Base-by-base conservation (phyloP, 192 early-diverging fungal species). In the Geosiphon pyriformis region DNA sequence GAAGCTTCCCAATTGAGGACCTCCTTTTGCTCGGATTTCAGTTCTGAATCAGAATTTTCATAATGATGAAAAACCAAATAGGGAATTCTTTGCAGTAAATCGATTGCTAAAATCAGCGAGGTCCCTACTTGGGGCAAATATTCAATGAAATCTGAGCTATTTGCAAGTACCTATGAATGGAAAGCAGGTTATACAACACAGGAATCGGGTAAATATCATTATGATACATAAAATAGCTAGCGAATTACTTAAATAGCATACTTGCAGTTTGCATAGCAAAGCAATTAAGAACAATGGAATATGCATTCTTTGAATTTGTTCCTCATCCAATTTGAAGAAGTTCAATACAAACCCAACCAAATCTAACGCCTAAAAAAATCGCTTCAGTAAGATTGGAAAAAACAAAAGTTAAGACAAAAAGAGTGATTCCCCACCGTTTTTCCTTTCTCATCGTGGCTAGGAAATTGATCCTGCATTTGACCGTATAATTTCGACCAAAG, bases 271-370 rank as follows among this genome's bases (percentile, higher is more conserved):
- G 32, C 72, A 69, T 12, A 90, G 65, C 11, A 89, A 58, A 4
- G 79, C 76, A 29, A 84, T 77, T 55, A 92, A 58, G 23, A 91
- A 82, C 70, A 93, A 78, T 0, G 94, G 93, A 1, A 94, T 60
- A 69, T 96, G 94, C 46, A 94, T 80, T 27, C 86, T 87, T 52
- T 85, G 80, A 31, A 86, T 86, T 29, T 94, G 92, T 15, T 94
- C 93, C 34, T 94, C 93, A 46, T 82, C 83, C 46, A 92, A 75
- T 65, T 88, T 89, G 67, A 93, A 85, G 0, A 82, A 80, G 48
- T 84, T 76, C 2, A 94, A 61, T n/a, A 89, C 79, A 58, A 92
- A 96, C 17, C 84, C 74, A 25, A 92, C 74, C 57, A 93, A 70
- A 17, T 82, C 74, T 49, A 88, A 74, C 0, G 74, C 74, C 33